phyloP scores from a whole-genome alignment of 148 eudicot species.

The Simmondsia chinensis region DNA sequence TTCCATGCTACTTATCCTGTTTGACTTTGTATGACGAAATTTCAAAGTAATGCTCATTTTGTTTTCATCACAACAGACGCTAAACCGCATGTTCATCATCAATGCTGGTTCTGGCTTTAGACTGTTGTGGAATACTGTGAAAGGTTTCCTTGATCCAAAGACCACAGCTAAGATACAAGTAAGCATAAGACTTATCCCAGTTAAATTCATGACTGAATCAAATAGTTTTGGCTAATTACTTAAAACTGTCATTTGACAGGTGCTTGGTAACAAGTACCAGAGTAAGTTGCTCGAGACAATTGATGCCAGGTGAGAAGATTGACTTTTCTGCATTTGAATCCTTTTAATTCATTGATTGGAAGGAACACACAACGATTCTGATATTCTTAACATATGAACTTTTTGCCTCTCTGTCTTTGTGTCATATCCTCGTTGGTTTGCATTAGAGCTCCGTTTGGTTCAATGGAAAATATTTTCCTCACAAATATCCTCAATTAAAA shows the following conservation, averaged over 20 bases:
- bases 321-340: no score
- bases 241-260: constrained; percentile 24
- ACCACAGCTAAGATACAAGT: constrained; percentile 79
- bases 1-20: neutral
- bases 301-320: constrained; percentile 76
- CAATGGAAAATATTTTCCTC: no score
- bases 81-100: constrained; percentile 92
- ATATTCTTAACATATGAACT: no score
- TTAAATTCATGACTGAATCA: neutral
- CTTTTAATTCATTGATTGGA: no score
- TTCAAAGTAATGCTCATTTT: neutral
- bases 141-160: constrained; percentile 85
- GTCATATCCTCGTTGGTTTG: no score
- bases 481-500: no score
- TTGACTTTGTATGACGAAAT: neutral
- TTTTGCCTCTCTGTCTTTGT: no score
- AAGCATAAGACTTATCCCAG: constrained; percentile 19
- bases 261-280: constrained; percentile 86
- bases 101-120: constrained; percentile 98
- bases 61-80: constrained; percentile 48
- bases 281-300: constrained; percentile 89
- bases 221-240: neutral
- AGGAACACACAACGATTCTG: no score
- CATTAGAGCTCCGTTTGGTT: no score
- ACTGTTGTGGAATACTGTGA: constrained; percentile 82